Evolutionary conservation across 108 stramenopile genomes (phyloP), one percentile per base, ranked within the genome.

Genomic region (Nitzschia inconspicua): DNA sequence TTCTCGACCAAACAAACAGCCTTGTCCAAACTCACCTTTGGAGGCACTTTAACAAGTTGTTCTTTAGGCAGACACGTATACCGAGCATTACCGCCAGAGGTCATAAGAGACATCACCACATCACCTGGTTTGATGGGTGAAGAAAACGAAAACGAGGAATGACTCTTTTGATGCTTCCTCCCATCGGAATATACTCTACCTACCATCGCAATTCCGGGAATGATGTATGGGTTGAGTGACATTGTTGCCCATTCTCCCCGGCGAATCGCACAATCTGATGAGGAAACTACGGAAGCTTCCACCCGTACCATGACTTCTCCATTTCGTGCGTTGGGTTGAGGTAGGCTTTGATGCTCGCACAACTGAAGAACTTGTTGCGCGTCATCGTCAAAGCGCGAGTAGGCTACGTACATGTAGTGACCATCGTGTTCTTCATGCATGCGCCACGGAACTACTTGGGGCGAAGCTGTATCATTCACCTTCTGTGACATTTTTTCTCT

Each of bases 1-100:
- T 77, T 82, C 39, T 88, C 84, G 37, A 77, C 67, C 64, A 91
- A 55, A 54, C 86, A 87, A 11, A 73, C 67, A 8, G 82, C 81
- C 25, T n/a, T 27, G n/a, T 75, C 65, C 18, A 77, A 69, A 24
- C 57, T 43, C 10, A 66, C 8, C 16, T 65, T 50, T 23, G 29
- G 29, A 6, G 86, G 71, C 41, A 88, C 76, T 35, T 86, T 83
- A 51, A 84, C 46, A 16, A 91, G 44, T 5, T 69, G 56, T 14
- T 63, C 69, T 24, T 57, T 76, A 11, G 60, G 55, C 19, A 82
- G 36, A 25, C 68, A 70, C 19, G 68, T 60, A 58, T 75, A 87
- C 19, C 84, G 63, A 40, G 89, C 75, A 57, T 88, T 91, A 0
- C 75, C 83, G 14, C 89, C 89, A 10, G 47, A 49, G 2, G 11